Percentiles rank a stretch among this genome's conserved stretches.
Conservation (phyloP, 495 filamentous ascomycete genomes). For the Penicillium canariense region DNA sequence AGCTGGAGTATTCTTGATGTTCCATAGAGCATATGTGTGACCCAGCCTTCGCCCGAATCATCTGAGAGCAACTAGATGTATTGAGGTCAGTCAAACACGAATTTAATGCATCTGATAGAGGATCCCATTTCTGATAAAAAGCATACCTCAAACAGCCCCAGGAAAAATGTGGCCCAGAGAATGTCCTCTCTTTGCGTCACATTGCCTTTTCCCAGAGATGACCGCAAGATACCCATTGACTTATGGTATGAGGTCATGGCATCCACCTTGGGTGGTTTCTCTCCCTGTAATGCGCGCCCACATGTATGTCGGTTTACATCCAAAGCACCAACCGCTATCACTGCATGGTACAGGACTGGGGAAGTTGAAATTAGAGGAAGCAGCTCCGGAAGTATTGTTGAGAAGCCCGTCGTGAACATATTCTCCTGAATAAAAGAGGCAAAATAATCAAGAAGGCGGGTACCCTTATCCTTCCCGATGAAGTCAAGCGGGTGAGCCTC, state of each 20-base stretch:
- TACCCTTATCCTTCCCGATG: no score
- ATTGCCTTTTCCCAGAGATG: no score
- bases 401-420: neutral
- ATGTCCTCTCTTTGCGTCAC: neutral
- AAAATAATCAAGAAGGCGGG: no score
- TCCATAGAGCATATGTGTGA: neutral
- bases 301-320: neutral
- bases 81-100: neutral
- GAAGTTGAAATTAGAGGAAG: neutral
- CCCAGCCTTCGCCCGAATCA: neutral
- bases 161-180: neutral
- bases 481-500: no score
- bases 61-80: neutral
- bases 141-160: neutral
- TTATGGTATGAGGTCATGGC: no score
- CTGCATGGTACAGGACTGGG: neutral
- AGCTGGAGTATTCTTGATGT: neutral
- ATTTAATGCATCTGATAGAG: no score
- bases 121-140: no score
- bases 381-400: neutral
- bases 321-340: neutral
- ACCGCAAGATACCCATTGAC: neutral
- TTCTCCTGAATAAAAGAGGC: neutral
- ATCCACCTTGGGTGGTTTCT: no score
- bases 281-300: neutral